A percentile compares a stretch with the other conserved stretches of the same genome.
phyloP scores from a whole-genome alignment of 495 filamentous ascomycete species.

The Bacidia rubella region DNA sequence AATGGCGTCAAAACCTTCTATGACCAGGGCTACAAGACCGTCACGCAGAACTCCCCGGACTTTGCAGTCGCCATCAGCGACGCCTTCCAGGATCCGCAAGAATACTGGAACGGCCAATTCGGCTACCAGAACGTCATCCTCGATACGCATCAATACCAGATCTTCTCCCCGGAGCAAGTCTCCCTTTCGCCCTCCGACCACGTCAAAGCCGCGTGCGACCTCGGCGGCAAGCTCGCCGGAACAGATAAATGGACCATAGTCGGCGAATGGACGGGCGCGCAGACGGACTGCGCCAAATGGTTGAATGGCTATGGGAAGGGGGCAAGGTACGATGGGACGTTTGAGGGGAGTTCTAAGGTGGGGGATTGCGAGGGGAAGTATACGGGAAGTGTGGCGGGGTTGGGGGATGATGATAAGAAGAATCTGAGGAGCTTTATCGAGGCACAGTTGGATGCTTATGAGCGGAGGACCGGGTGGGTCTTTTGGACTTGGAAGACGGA shows the following conservation, averaged over 20 bases:
- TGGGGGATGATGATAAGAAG: constrained; percentile 37
- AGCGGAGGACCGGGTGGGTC: constrained; percentile 56
- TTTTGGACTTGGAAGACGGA: constrained; percentile 87
- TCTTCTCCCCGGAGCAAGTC: constrained; percentile 50
- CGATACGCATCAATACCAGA: constrained; percentile 56
- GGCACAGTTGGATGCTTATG: constrained; percentile 62
- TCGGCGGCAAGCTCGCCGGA: constrained; percentile 33
- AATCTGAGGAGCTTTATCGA: constrained; percentile 53
- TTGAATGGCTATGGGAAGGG: constrained; percentile 49
- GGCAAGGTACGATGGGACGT: constrained; percentile 41
- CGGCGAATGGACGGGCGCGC: constrained; percentile 55
- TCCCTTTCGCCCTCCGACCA: constrained; percentile 34
- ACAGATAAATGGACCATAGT: constrained; percentile 59
- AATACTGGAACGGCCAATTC: constrained; percentile 58
- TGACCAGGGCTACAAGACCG: constrained; percentile 43
- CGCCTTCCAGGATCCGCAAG: constrained; percentile 46
- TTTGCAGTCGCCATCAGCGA: constrained; percentile 53
- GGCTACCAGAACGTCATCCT: constrained; percentile 49
- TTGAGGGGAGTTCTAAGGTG: constrained; percentile 28
- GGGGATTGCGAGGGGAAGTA: constrained; percentile 49
- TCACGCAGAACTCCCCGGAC: constrained; percentile 36
- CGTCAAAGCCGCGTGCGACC: constrained; percentile 36
- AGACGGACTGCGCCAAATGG: constrained; percentile 40
- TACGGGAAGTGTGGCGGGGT: constrained; percentile 37
- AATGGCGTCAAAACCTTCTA: constrained; percentile 47